Conservation (phyloP, 148 eudicot species). For the Chenopodium quinoa region DNA sequence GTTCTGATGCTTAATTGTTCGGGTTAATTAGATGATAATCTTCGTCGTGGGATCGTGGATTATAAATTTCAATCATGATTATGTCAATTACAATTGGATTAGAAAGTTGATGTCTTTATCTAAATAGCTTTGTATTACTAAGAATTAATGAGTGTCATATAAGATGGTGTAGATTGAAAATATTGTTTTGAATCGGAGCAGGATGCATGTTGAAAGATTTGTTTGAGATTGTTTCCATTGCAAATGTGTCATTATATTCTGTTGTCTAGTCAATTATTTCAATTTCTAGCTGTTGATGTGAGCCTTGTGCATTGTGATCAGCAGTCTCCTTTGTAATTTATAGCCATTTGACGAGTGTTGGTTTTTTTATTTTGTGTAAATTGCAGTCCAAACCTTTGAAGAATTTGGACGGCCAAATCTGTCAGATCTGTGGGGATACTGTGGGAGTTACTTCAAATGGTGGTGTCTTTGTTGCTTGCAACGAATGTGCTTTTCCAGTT, state of each 20-base stretch:
- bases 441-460: conserved; percentile 52
- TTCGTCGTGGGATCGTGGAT: background rate
- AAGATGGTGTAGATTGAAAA: background rate
- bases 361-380: conserved; percentile 3
- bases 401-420: conserved; percentile 59
- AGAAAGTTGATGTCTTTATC: background rate
- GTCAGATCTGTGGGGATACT: conserved; percentile 75
- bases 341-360: background rate
- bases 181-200: background rate
- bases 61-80: background rate
- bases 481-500: conserved; percentile 79
- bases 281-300: background rate
- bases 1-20: background rate
- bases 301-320: background rate
- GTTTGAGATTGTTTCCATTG: background rate
- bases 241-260: background rate
- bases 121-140: background rate
- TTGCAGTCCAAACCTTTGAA: conserved; percentile 62
- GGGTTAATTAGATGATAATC: background rate
- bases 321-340: background rate
- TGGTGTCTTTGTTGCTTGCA: conserved; percentile 71
- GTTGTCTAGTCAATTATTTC: background rate
- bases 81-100: background rate
- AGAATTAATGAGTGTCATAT: background rate
- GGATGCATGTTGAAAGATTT: background rate